Base-by-base conservation (phyloP, 2,329 filamentous ascomycete genomes). In the Trichophyton simii region DNA sequence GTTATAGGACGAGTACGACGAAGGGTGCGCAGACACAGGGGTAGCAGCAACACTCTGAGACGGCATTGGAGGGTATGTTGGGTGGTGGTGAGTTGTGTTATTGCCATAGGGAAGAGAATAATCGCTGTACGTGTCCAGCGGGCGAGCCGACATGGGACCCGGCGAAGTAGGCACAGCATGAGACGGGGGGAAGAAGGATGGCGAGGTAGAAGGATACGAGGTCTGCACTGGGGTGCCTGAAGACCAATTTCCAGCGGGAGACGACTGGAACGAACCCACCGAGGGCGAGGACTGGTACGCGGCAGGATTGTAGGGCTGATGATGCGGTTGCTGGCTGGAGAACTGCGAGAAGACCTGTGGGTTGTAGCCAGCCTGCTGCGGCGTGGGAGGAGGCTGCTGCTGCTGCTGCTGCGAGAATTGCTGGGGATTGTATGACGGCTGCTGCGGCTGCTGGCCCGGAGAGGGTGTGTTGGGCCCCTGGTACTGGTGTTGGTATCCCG, bases 351-450 rank as follows among this genome's bases (percentile, higher is more conserved):
- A 92, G 42, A 80, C 77, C 70, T 87, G 82, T 1, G 89, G 88
- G 69, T 91, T 92, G 73, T 91, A 92, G 50, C 82, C 80, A 72
- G 75, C 73, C 70, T 72, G 70, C 28, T 73, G 75, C 59, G 77
- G 76, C 57, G 78, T 75, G 61, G 77, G 76, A 41, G 75, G 72
- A 11, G 76, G 73, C 31, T 38, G 34, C 3, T 36, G 31, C 31
- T 34, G 34, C 34, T 38, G 34, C 34, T 38, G 34, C 34, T 78
- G 72, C 54, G 76, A 78, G 71, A 83, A 87, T 67, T 83, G 77
- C 68, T 84, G 83, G 13, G 84, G 84, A 66, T 87, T 86, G 73
- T 87, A 87, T 50, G 79, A 67, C 18, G 72, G 76, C 67, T 61
- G 58, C 31, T 64, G 76, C 67, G 59, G 58, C 31, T 64, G 58